Conservation (phyloP, 805 yeast species). For the Isabelozyma rhagii region DNA sequence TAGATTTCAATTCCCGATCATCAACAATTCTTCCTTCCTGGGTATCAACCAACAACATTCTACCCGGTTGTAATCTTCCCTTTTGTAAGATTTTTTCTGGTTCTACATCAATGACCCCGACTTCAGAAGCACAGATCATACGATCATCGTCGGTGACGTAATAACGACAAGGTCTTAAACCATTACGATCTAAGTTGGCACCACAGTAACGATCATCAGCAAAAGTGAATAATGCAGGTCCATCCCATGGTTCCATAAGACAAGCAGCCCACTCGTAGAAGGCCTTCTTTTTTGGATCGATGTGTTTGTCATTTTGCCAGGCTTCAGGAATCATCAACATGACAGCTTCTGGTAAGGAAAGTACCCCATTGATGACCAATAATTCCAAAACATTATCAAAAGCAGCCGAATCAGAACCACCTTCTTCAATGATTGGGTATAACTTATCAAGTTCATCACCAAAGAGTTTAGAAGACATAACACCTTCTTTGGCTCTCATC, state of each 20-base stretch:
- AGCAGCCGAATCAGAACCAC: slow-evolving; percentile 98
- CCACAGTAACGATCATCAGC: slow-evolving; percentile 98
- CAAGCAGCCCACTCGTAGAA: slow-evolving; percentile 99
- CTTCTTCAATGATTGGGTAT: slow-evolving; percentile 95
- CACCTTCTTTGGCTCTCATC: slow-evolving; percentile 99
- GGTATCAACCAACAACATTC: slow-evolving; percentile 93
- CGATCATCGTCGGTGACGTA: slow-evolving; percentile 92
- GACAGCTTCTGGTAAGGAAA: slow-evolving; percentile 93
- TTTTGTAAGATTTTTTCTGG: slow-evolving; percentile 79
- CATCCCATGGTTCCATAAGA: slow-evolving; percentile 99
- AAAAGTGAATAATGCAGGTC: slow-evolving; percentile 95
- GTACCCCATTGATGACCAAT: slow-evolving; percentile 84
- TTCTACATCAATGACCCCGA: slow-evolving; percentile 90
- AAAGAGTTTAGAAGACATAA: slow-evolving; percentile 81
- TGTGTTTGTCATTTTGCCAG: slow-evolving; percentile 83
- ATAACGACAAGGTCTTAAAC: slow-evolving; percentile 96
- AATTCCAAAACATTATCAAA: slow-evolving; percentile 93
- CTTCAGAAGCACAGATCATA: slow-evolving; percentile 97
- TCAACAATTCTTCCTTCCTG: slow-evolving; percentile 90
- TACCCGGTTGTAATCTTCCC: slow-evolving; percentile 95
- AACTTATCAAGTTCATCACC: slow-evolving; percentile 89
- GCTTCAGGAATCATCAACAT: slow-evolving; percentile 98
- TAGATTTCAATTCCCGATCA: slow-evolving; percentile 79
- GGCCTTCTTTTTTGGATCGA: slow-evolving; percentile 90
- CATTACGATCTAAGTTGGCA: slow-evolving; percentile 96